Base-by-base conservation (phyloP, 805 yeast genomes). In the Ogataea pini region DNA sequence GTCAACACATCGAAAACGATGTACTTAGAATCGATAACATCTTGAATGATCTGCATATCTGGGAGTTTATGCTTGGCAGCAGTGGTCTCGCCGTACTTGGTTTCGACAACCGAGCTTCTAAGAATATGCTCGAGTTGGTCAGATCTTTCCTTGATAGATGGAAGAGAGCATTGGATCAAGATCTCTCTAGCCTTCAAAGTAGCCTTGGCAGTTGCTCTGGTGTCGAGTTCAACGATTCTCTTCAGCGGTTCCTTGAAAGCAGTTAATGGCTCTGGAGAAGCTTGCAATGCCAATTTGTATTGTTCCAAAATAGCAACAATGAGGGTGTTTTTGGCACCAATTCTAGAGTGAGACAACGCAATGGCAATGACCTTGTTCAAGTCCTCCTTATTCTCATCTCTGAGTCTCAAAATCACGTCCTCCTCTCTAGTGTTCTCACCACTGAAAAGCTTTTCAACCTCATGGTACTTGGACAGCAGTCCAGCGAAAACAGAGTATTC, bases 41-140 rank as follows among this genome's bases (percentile, higher is more conserved):
- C 98, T 55, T 85, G 82, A 58, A 94, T 79, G 49, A 88, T 76
- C 32, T 83, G 83, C 63, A 86, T 72, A 62, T 85, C 87, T 28
- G 99, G 99, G 54, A 82, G 79, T 56, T 89, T 79, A 65, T 89
- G 92, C 57, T 80, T 81, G 32, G 79, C 72, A 49, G 84, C 86
- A 49, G 75, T 72, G 39, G 85, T 78, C 60, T 88, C 96, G 60
- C 98, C 99, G 63, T 91, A 94, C 24, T 85, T 79, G 27, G 95
- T 80, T 60, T 87, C 90, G 59, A 91, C 87, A 42, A 94, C 98
- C 31, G 97, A 84, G 8, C 95, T 82, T 69, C 89, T 83, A 70
- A 94, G 78, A 60, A 94, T 94, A 68, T 92, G 97, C 73, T 95
- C 98, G 64, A 94, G 79, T 74, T 95, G 99, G 68, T 92, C 97